These are phyloP conservation scores for Wolfiporia cocos DNA, from an alignment of 1,284 basidiomycete species.

Conservation along the genomic window DNA sequence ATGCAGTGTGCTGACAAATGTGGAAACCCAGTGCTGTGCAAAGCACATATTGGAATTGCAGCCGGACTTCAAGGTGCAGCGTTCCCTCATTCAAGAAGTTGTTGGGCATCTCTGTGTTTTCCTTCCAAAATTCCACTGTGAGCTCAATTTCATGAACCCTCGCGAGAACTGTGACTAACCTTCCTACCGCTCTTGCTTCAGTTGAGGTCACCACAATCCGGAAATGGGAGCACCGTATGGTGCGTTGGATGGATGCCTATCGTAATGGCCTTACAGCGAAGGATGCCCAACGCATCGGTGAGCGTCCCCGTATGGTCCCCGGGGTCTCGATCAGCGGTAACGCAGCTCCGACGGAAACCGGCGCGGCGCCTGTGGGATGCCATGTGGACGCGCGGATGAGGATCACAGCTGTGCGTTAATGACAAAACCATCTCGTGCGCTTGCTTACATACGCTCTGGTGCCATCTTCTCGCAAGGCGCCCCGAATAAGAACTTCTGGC, in stretches of 20 bases:
- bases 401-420: too few relatives aligned
- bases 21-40: slow-evolving; percentile 9
- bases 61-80: slow-evolving; percentile 3
- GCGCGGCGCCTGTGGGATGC: too few relatives aligned
- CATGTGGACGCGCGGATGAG: too few relatives aligned
- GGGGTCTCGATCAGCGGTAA: too few relatives aligned
- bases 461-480: too few relatives aligned
- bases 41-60: slow-evolving; percentile 7
- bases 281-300: too few relatives aligned
- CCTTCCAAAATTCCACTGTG: slow-evolving; percentile 5
- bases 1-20: slow-evolving; percentile 21
- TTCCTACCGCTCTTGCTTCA: slow-evolving; percentile 14
- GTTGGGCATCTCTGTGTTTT: slow-evolving; percentile 14
- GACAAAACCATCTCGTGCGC: too few relatives aligned
- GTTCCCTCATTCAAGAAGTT: slow-evolving; percentile 22
- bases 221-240: slow-evolving; percentile 1
- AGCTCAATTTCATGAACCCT: slow-evolving; percentile 2
- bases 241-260: neutral
- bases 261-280: neutral
- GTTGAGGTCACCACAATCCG: slow-evolving; percentile 6
- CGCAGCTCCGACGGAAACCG: too few relatives aligned
- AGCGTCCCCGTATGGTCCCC: too few relatives aligned
- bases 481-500: too few relatives aligned
- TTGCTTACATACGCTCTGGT: too few relatives aligned
- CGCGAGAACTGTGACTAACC: slow-evolving; percentile 20